Base-by-base conservation (phyloP, 23 red algal genomes). In the Gracilaria gracilis region DNA sequence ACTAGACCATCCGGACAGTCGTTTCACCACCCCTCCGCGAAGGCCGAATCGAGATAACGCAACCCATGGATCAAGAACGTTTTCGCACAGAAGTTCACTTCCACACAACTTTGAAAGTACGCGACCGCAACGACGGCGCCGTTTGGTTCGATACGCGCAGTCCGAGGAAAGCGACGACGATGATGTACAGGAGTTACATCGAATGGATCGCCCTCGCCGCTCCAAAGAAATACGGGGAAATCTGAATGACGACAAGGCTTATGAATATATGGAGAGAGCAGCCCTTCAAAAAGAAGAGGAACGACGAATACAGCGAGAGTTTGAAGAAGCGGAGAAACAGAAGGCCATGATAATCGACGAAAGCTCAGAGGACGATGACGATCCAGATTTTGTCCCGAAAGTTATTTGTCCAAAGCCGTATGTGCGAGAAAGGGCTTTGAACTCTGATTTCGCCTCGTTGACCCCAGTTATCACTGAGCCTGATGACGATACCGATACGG, bases 401-500 rank as follows among this genome's bases (percentile, higher is more conserved):
- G 20, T 90, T 39, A 75, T 90, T 46, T 51, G 73, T 31, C 87
- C 87, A 31, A 65, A 54, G 24, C 71, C 7, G 0, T 70, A 80
- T 25, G 87, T 90, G 21, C 47, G 73, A 73, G 73, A 71, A 67
- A 28, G 87, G 38, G 36, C 87, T 14, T 37, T 90, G 31, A 8
- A 57, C 17, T 80, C 71, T 69, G 87, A 90, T 65, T 75, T 47
- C 46, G 74, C 75, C 12, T 90, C 87, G 16, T 67, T 90, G 53
- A 90, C 87, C 5, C 87, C 87, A 39, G 58, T 90, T 4, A 65
- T 66, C 23, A 69, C 49, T 16, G 87, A 90, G 38, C 46, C 57
- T 17, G 87, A 90, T 72, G 73, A 80, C 36, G 87, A 71, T 57
- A 90, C 74, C 1, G 73, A 80, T 44, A 80, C 73, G 28, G 87